Evolutionary conservation across 148 eudicot genomes (phyloP).

Genomic region (Bassia scoparia): DNA sequence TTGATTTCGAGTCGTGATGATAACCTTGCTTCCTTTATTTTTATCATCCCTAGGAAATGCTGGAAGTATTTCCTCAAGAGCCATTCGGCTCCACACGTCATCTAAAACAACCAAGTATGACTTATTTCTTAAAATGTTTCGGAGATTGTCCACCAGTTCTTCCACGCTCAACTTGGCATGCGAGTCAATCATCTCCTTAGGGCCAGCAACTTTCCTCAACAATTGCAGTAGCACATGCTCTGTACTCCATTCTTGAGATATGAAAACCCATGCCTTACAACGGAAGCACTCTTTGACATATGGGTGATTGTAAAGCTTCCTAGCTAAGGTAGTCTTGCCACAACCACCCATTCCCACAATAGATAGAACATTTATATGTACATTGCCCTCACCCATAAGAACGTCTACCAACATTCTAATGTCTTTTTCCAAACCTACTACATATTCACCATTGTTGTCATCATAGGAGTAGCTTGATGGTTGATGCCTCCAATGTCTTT

Average conservation of each 20-base stretch:
- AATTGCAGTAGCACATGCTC: constrained; percentile 21
- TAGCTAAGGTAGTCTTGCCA: constrained; percentile 33
- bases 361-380: constrained; percentile 9
- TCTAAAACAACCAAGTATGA: constrained; percentile 32
- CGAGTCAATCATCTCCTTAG: not conserved
- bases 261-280: constrained; percentile 26
- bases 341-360: constrained; percentile 37
- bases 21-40: constrained; percentile 25
- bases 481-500: not conserved
- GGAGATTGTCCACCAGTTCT: constrained; percentile 23
- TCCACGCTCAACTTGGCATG: constrained; percentile 13
- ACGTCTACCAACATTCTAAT: constrained; percentile 10
- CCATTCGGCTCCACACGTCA: constrained; percentile 35
- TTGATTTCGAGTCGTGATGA: constrained; percentile 35
- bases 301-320: constrained; percentile 30
- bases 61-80: constrained; percentile 27
- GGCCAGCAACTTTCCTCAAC: constrained; percentile 18
- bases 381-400: constrained; percentile 13
- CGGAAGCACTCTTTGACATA: constrained; percentile 16
- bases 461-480: constrained; percentile 10
- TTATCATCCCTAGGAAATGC: not conserved
- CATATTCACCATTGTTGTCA: constrained; percentile 4
- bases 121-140: not conserved
- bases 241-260: constrained; percentile 35
- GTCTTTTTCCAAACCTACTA: constrained; percentile 24